Evolutionary conservation across 352 stramenopile genomes (phyloP), one percentile per base, ranked within the genome.

Genomic region (Globisporangium okanoganense): DNA sequence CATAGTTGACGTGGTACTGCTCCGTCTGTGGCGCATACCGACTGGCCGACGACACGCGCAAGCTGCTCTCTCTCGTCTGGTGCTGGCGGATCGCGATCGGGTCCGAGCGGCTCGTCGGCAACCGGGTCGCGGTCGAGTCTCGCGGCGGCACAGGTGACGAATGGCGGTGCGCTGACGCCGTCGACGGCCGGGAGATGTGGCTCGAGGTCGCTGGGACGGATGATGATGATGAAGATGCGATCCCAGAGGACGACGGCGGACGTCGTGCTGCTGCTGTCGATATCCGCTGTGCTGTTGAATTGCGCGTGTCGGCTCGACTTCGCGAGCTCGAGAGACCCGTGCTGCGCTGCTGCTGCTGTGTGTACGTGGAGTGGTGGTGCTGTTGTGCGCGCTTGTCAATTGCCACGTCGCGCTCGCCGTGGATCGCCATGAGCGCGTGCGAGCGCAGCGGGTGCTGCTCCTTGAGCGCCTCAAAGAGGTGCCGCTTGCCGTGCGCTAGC

Each of bases 381-480:
- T 49, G 33, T 16, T 55, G 52, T 5, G 36, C 27, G 16, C 25
- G 44, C 3, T 51, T 27, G 31, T 61, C 25, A 1, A 25, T 33
- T 6, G 29, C 29, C 29, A 33, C 27, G 41, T 51, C 38, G 1
- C 3, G 29, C 18, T 55, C 49, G 4, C 48, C 25, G 27, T 66
- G 43, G 6, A 61, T 53, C 36, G 61, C 40, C 44, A 66, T 9
- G 1, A 66, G 36, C 25, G 41, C 52, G 7, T 62, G 48, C n/a
- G 55, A 38, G 35, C 53, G 53, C 45, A 61, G 24, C 3, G 61
- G 61, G n/a, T 66, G 61, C 31, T 48, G 61, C 22, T 57, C 38
- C 31, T 61, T 61, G 12, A 66, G 44, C 36, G 55, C 57, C 51
- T 61, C 61, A 36, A 66, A 66, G 10, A 66, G 45, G 35, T 66